phyloP scores from a whole-genome alignment of 2,329 filamentous ascomycete genomes.

The Cladosporium phlei region DNA sequence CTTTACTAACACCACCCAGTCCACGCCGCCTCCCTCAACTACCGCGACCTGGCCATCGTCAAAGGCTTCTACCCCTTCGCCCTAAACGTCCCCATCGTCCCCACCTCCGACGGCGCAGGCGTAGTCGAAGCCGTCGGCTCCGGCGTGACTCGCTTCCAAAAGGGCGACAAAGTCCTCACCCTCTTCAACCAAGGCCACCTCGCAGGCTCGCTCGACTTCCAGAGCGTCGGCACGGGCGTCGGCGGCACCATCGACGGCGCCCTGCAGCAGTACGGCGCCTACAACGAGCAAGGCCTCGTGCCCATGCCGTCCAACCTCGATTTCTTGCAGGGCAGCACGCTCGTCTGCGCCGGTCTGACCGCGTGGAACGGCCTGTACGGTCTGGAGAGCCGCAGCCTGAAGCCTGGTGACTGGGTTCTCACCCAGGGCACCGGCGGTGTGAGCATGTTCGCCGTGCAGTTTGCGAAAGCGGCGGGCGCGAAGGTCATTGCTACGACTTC shows the following conservation, averaged over 20 bases:
- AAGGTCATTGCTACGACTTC: conserved; percentile 56
- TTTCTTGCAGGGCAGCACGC: conserved; percentile 43
- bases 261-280: conserved; percentile 63
- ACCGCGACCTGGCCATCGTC: conserved; percentile 46
- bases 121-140: conserved; percentile 50
- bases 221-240: conserved; percentile 51
- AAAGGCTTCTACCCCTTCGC: conserved; percentile 45
- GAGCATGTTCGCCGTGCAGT: conserved; percentile 60
- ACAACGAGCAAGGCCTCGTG: conserved; percentile 64
- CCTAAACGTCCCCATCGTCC: conserved; percentile 37
- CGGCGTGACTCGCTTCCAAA: conserved; percentile 53
- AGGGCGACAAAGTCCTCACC: conserved; percentile 56
- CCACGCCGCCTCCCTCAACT: conserved; percentile 46
- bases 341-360: conserved; percentile 44
- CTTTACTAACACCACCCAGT: conserved; percentile 30
- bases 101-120: conserved; percentile 51
- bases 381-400: conserved; percentile 35
- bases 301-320: conserved; percentile 54
- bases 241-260: conserved; percentile 65
- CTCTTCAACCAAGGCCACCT: conserved; percentile 60
- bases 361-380: conserved; percentile 54
- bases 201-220: conserved; percentile 42
- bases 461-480: conserved; percentile 51
- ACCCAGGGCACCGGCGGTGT: conserved; percentile 70
- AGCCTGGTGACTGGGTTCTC: conserved; percentile 49